Conservation (phyloP, 2,329 filamentous ascomycete species). For the Coniochaeta ligniaria region DNA sequence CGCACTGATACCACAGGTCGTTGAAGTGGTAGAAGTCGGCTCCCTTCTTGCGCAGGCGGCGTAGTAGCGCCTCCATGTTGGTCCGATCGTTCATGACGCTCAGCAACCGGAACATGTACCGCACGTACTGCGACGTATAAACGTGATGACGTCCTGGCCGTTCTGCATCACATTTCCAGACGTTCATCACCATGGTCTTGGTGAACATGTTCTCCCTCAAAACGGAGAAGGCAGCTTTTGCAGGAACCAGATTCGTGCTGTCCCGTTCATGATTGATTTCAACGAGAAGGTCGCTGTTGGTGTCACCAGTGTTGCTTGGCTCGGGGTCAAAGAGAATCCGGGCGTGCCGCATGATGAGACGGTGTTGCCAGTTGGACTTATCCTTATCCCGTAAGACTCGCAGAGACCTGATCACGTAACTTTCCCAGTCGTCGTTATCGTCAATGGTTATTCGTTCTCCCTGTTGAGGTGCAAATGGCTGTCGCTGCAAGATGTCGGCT, state of each 20-base stretch:
- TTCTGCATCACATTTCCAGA: slow-evolving; percentile 91
- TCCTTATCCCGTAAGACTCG: slow-evolving; percentile 59
- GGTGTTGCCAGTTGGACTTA: slow-evolving; percentile 93
- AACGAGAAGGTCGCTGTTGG: slow-evolving; percentile 17
- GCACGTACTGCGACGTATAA: slow-evolving; percentile 80
- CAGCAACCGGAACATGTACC: slow-evolving; percentile 71
- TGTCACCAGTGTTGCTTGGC: slow-evolving; percentile 20
- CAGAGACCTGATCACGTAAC: slow-evolving; percentile 44
- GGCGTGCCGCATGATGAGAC: slow-evolving; percentile 72
- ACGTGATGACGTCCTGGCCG: slow-evolving; percentile 80
- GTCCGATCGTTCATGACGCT: slow-evolving; percentile 66
- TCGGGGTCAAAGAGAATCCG: slow-evolving; percentile 37
- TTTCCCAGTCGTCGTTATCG: slow-evolving; percentile 55
- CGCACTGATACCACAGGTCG: slow-evolving; percentile 52
- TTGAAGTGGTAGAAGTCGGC: slow-evolving; percentile 63
- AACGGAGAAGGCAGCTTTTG: slow-evolving; percentile 72
- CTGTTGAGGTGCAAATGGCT: slow-evolving; percentile 45
- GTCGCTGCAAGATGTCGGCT: slow-evolving; percentile 45
- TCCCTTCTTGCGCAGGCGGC: slow-evolving; percentile 73
- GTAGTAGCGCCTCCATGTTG: slow-evolving; percentile 71
- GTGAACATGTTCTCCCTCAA: slow-evolving; percentile 72
- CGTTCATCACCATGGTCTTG: slow-evolving; percentile 89
- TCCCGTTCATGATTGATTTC: slow-evolving; percentile 32
- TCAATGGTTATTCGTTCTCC: slow-evolving; percentile 42
- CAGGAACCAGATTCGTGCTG: slow-evolving; percentile 48